Evolutionary conservation across 768 basidiomycete species (phyloP).

Genomic region (Lentinula raphanica): DNA sequence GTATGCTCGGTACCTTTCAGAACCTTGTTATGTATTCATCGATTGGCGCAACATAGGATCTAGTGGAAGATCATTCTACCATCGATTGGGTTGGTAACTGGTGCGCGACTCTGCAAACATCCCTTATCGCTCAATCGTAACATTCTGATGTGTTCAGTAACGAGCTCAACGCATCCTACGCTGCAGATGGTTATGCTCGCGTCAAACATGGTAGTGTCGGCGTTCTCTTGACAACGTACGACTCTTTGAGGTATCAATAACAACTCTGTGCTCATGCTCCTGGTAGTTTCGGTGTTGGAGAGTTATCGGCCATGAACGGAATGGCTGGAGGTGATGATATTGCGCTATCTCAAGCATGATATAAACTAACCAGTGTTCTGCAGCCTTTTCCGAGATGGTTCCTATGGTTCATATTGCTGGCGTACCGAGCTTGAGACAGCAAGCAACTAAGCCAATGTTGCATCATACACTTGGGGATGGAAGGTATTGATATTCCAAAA

Average conservation of each 20-base stretch:
- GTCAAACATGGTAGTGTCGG: slow-evolving; percentile 72
- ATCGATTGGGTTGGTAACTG: slow-evolving; percentile 89
- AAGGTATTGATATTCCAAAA: slow-evolving; percentile 31
- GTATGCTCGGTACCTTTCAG: slow-evolving; percentile 22
- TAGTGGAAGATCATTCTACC: slow-evolving; percentile 71
- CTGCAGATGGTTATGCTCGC: slow-evolving; percentile 90
- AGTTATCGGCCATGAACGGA: slow-evolving; percentile 82
- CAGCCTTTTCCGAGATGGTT: slow-evolving; percentile 83
- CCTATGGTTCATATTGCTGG: slow-evolving; percentile 89
- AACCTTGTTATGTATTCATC: background rate
- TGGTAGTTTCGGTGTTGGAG: slow-evolving; percentile 93
- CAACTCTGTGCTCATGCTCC: background rate
- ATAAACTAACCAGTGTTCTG: background rate
- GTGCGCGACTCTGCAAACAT: slow-evolving; percentile 26
- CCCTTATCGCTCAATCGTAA: background rate
- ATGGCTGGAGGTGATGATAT: slow-evolving; percentile 59
- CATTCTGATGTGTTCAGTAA: slow-evolving; percentile 43
- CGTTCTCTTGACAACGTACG: slow-evolving; percentile 74
- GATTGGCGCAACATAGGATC: slow-evolving; percentile 44
- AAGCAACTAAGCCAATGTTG: slow-evolving; percentile 66
- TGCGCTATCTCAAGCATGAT: background rate
- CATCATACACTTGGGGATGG: slow-evolving; percentile 90
- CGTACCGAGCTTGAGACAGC: slow-evolving; percentile 68
- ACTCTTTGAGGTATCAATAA: background rate
- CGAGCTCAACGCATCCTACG: slow-evolving; percentile 84